Percentiles rank a stretch among this genome's conserved stretches.
Conservation (phyloP, 2,329 filamentous ascomycete genomes). For the Sclerotinia spermophila region DNA sequence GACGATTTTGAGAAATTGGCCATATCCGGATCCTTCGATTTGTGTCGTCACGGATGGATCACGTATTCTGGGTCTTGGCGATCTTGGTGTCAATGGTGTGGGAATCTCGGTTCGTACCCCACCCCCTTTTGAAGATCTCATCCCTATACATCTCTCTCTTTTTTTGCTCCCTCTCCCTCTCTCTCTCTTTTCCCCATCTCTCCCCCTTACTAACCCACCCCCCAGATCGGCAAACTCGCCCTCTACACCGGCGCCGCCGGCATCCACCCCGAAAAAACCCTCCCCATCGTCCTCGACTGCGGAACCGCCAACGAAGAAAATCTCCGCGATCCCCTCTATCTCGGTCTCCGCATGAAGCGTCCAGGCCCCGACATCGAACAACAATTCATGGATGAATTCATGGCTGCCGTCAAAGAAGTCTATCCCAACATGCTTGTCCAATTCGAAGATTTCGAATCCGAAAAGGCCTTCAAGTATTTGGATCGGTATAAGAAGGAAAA, state of each 20-base stretch:
- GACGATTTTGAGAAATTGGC: slow-evolving; percentile 91
- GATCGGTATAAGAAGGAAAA: slow-evolving; percentile 89
- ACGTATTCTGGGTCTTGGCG: slow-evolving; percentile 85
- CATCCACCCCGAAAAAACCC: slow-evolving; percentile 84
- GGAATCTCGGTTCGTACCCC: slow-evolving; percentile 74
- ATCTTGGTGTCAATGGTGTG: slow-evolving; percentile 95
- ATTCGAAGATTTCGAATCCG: slow-evolving; percentile 96
- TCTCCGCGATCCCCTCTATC: slow-evolving; percentile 72
- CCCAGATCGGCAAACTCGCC: slow-evolving; percentile 81
- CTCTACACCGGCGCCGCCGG: slow-evolving; percentile 95
- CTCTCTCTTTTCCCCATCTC: background rate
- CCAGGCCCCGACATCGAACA: slow-evolving; percentile 73
- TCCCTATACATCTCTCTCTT: no score
- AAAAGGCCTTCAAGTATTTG: slow-evolving; percentile 85
- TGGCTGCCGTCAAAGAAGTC: slow-evolving; percentile 79
- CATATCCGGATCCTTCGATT: slow-evolving; percentile 83
- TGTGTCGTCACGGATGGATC: slow-evolving; percentile 96
- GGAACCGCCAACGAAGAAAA: slow-evolving; percentile 65
- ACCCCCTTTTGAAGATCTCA: background rate
- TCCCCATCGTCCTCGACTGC: slow-evolving; percentile 64
- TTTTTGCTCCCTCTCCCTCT: background rate
- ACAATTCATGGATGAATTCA: slow-evolving; percentile 96
- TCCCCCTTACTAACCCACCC: background rate
- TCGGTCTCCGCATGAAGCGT: slow-evolving; percentile 83
- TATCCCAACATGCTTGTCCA: slow-evolving; percentile 70